Evolutionary conservation across 2,329 filamentous ascomycete genomes (phyloP), one percentile per base, ranked within the genome.

Genomic region (Microcyclospora tardicrescens): DNA sequence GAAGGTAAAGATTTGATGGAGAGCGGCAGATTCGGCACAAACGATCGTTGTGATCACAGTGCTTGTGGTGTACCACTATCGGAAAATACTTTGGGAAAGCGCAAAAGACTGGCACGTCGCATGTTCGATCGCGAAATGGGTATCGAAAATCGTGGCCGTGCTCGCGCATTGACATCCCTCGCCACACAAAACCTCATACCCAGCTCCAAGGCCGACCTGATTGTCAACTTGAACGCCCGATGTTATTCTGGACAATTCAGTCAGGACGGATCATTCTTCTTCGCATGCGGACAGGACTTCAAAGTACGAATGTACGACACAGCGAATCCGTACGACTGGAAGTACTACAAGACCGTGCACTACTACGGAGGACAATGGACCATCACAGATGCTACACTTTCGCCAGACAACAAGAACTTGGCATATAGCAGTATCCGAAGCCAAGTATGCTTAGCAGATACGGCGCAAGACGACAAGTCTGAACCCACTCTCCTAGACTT

Each of bases 181-280:
- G 76, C 93, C 15, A 43, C 48, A 2, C 55, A 91, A 73, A 72
- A 72, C 24, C 71, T 94, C 65, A 77, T 95, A 42, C 89, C 91
- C 0, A 72, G 73, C 2, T 81, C 78, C 0, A 73, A 73, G 16
- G 80, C 85, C 1, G 89, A 96, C 55, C 82, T 83, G 53, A 83
- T 94, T 44, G 80, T 96, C 44, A 83, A 93, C 53, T 93, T 87
- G 56, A 76, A 87, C 39, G 73, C 80, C 5, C 78, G 84, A 31
- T 87, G 91, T 38, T 96, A 96, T 56, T 94, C 85, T 2, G 91
- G 91, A 1, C 89, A 96, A 57, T 98, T 96, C 58, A 94, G 85
- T 0, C 84, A 93, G 47, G 91, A 98, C 52, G 91, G 91, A 16
- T 93, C 94, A 60, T 96, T 96, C 66, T 96, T 95, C 66, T 96